Evolutionary conservation across 306 rosid genomes (phyloP).

Genomic region (Fragaria ananassa): DNA sequence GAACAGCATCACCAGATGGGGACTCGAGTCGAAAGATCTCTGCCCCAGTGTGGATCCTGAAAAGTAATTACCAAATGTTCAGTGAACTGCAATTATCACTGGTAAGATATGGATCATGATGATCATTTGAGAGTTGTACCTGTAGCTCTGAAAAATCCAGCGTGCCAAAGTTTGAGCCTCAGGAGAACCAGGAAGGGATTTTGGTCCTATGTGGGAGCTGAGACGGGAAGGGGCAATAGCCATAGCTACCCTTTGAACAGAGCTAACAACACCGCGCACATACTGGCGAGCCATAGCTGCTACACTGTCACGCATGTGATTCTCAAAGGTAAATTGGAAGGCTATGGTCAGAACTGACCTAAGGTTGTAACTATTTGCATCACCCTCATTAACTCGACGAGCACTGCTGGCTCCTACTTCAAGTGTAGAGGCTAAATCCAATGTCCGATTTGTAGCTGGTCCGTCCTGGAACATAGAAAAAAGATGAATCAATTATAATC

Average conservation of each 20-base stretch:
- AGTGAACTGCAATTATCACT: background rate
- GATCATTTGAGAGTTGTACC: constrained; percentile 35
- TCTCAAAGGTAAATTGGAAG: constrained; percentile 89
- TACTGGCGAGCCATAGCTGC: constrained; percentile 99
- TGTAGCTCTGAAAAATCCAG: constrained; percentile 82
- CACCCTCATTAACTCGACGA: constrained; percentile 57
- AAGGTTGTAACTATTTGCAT: constrained; percentile 55
- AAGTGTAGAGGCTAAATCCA: constrained; percentile 88
- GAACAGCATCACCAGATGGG: constrained; percentile 60
- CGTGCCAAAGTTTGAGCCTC: constrained; percentile 88
- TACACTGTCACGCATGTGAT: constrained; percentile 75
- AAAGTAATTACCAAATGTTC: constrained; percentile 2
- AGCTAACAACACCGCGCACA: constrained; percentile 85
- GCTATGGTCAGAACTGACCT: constrained; percentile 92
- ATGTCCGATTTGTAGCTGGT: constrained; percentile 57
- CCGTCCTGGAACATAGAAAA: constrained; percentile 51
- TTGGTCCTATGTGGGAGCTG: constrained; percentile 60
- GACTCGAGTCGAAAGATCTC: constrained; percentile 61
- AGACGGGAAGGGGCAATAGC: constrained; percentile 85
- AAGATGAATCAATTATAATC: background rate
- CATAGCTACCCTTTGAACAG: constrained; percentile 98
- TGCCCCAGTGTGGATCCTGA: constrained; percentile 71
- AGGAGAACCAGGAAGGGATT: constrained; percentile 77
- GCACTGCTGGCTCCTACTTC: constrained; percentile 72
- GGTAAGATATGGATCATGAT: background rate